A percentile compares a stretch with the other conserved stretches of the same genome.
Evolutionary conservation across 1,284 basidiomycete genomes (phyloP).

Genomic region (Chondrostereum purpureum): DNA sequence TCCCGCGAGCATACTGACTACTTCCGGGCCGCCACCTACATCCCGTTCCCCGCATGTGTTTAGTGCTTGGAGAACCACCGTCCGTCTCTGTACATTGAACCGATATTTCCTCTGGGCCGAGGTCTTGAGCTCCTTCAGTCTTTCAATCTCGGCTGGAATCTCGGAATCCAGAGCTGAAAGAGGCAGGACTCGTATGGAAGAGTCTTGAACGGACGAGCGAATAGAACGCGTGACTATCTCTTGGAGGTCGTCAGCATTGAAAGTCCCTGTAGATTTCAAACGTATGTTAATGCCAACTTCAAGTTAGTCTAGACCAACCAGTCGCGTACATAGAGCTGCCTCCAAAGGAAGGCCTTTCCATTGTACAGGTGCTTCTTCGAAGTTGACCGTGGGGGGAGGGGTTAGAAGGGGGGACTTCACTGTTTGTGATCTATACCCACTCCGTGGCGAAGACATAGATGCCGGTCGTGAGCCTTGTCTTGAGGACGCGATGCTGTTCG

Average conservation of each 20-base stretch:
- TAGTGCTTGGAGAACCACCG: slow-evolving; percentile 64
- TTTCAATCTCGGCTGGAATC: slow-evolving; percentile 50
- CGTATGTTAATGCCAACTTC: too few species aligned
- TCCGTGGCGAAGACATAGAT: too few species aligned
- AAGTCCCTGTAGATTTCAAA: slow-evolving; percentile 41
- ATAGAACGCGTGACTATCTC: slow-evolving; percentile 69
- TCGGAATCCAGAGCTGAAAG: slow-evolving; percentile 51
- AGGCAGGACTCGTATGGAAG: slow-evolving; percentile 64
- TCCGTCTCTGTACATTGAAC: slow-evolving; percentile 61
- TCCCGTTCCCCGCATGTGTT: slow-evolving; percentile 27
- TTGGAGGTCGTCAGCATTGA: slow-evolving; percentile 63
- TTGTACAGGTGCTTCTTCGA: background rate
- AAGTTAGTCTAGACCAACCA: too few species aligned
- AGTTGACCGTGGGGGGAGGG: background rate
- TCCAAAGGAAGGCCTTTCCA: slow-evolving; percentile 1
- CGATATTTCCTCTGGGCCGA: slow-evolving; percentile 59
- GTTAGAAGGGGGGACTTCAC: too few species aligned
- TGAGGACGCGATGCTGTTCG: too few species aligned
- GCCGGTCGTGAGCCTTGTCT: background rate
- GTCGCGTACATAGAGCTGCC: slow-evolving; percentile 1
- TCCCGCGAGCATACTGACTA: slow-evolving; percentile 34
- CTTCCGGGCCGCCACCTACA: slow-evolving; percentile 24
- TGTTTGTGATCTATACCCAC: too few species aligned
- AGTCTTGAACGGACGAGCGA: slow-evolving; percentile 62
- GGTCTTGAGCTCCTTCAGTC: slow-evolving; percentile 43